A percentile compares a stretch with the other conserved stretches of the same genome.
Evolutionary conservation across 805 yeast species (phyloP).

Genomic region (Jamesozyma spencerorum): DNA sequence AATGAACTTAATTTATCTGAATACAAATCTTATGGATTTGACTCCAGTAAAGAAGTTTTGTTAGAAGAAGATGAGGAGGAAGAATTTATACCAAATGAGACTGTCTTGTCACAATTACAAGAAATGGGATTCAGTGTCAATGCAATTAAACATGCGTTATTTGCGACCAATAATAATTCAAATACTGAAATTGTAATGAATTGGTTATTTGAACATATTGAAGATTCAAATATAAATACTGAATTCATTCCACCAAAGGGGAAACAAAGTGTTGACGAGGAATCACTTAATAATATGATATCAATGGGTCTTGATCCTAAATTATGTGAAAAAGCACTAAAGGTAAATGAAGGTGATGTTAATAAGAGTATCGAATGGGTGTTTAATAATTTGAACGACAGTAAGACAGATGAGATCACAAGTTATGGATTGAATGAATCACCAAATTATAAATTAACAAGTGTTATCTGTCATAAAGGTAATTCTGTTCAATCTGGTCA

Average conservation of each 20-base stretch:
- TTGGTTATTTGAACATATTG: constrained; percentile 86
- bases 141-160: constrained; percentile 59
- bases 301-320: constrained; percentile 69
- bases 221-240: constrained; percentile 67
- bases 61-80: constrained; percentile 15
- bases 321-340: constrained; percentile 65
- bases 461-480: constrained; percentile 84
- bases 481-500: constrained; percentile 86
- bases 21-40: constrained; percentile 34
- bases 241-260: constrained; percentile 36
- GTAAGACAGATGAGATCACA: constrained; percentile 45
- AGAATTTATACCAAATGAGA: constrained; percentile 46
- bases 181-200: constrained; percentile 69
- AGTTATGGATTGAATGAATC: too few species aligned
- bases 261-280: constrained; percentile 15
- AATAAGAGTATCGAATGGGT: constrained; percentile 89
- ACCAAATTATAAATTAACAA: constrained; percentile 35
- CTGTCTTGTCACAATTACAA: constrained; percentile 44
- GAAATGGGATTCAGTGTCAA: constrained; percentile 84
- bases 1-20: constrained; percentile 37
- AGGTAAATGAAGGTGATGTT: constrained; percentile 47
- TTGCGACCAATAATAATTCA: constrained; percentile 53
- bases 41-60: constrained; percentile 18
- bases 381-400: constrained; percentile 71
- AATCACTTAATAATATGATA: constrained; percentile 20